Percentiles rank a stretch among this genome's conserved stretches.
These are phyloP conservation scores for Salinomyces thailandicus DNA, from an alignment of 2,329 filamentous ascomycete species.

Conservation along the genomic window DNA sequence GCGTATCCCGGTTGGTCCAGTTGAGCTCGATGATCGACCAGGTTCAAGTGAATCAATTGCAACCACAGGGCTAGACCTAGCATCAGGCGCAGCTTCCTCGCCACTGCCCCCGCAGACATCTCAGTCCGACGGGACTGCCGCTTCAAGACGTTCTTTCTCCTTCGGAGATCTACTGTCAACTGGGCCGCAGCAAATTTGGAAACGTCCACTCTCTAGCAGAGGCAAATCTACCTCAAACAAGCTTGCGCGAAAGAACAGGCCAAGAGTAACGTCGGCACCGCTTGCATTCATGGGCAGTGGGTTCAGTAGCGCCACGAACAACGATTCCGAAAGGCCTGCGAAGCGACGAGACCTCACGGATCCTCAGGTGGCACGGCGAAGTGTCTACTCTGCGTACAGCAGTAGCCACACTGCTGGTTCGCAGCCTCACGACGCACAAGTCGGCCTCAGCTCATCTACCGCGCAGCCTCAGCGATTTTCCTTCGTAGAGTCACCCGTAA, in stretches of 20 bases:
- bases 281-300: constrained; percentile 30
- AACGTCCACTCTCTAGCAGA: constrained; percentile 28
- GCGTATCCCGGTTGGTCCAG: constrained; percentile 11
- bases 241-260: constrained; percentile 18
- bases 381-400: constrained; percentile 18
- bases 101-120: constrained; percentile 14
- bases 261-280: constrained; percentile 20
- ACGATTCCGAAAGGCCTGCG: constrained; percentile 25
- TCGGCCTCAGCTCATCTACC: constrained; percentile 14
- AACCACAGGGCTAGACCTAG: constrained; percentile 6
- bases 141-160: constrained; percentile 41
- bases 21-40: constrained; percentile 20
- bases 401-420: constrained; percentile 7
- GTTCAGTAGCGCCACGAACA: constrained; percentile 26
- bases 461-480: constrained; percentile 9
- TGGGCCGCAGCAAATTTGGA: constrained; percentile 28
- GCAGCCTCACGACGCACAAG: constrained; percentile 14
- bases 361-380: constrained; percentile 12
- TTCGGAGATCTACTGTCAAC: constrained; percentile 35
- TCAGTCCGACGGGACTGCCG: constrained; percentile 19
- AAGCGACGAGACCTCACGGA: constrained; percentile 30
- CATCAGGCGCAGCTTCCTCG: constrained; percentile 18
- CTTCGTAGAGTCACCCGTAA: constrained; percentile 7
- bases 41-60: constrained; percentile 11
- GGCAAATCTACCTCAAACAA: constrained; percentile 18